Percentiles rank a stretch among this genome's conserved stretches.
These are phyloP conservation scores for Cystobasidium ongulense DNA, from an alignment of 768 basidiomycete genomes.

Conservation along the genomic window DNA sequence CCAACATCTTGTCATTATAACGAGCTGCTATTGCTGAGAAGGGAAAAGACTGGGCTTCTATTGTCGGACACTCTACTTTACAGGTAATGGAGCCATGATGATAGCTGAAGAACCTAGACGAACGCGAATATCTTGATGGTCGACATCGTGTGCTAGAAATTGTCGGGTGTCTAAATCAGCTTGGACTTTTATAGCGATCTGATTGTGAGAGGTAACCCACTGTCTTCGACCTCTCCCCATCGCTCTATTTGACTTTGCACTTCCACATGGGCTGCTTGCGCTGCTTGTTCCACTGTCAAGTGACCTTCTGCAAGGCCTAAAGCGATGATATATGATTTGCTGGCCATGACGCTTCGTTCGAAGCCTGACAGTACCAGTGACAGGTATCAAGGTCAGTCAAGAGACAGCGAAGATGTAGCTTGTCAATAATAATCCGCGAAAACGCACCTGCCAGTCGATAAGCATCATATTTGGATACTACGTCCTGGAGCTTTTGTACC, in stretches of 20 bases:
- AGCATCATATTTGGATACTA: slow-evolving; percentile 59
- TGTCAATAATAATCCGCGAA: too few species aligned
- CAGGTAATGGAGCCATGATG: slow-evolving; percentile 11
- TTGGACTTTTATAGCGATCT: neutral
- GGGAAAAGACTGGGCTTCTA: too few species aligned
- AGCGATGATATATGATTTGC: slow-evolving; percentile 83
- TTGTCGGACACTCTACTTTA: too few species aligned
- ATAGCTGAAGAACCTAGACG: slow-evolving; percentile 55
- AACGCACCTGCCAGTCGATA: slow-evolving; percentile 65
- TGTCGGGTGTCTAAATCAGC: slow-evolving; percentile 44
- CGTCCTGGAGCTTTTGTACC: slow-evolving; percentile 53
- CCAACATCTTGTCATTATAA: too few species aligned
- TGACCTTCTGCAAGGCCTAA: slow-evolving; percentile 71
- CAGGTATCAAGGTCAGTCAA: neutral
- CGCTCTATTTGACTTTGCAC: slow-evolving; percentile 89
- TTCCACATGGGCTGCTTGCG: slow-evolving; percentile 78
- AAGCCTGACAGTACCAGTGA: slow-evolving; percentile 54
- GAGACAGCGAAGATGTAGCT: neutral
- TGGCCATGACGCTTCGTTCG: slow-evolving; percentile 78
- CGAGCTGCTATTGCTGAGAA: too few species aligned
- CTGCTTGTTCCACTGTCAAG: slow-evolving; percentile 72
- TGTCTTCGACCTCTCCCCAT: slow-evolving; percentile 99
- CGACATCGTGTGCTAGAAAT: slow-evolving; percentile 99
- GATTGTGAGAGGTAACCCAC: slow-evolving; percentile 52
- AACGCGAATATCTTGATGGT: slow-evolving; percentile 83